A percentile compares a stretch with the other conserved stretches of the same genome.
Evolutionary conservation across 192 early-diverging fungal genomes (phyloP).

Genomic region (Backusella psychrophila): DNA sequence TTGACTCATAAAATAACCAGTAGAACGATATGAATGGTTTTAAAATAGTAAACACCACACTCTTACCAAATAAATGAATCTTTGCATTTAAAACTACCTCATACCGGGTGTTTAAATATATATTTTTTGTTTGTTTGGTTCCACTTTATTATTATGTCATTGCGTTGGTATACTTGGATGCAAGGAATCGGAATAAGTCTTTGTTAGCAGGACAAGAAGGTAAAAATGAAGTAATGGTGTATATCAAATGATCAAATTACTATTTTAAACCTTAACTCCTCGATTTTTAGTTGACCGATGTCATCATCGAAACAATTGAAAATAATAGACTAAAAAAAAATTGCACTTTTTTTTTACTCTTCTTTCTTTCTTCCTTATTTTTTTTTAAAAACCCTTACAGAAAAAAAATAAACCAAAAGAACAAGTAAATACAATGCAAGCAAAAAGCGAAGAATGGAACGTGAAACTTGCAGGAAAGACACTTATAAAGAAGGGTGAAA

Average conservation of each 20-base stretch:
- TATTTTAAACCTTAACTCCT: neutral
- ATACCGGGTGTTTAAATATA: no score
- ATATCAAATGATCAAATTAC: neutral
- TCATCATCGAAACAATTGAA: neutral
- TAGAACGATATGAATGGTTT: no score
- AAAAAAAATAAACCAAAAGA: neutral
- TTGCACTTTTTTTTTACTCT: neutral
- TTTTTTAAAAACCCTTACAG: neutral
- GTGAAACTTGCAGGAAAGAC: conserved; percentile 33
- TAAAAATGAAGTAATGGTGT: neutral
- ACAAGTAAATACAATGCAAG: neutral
- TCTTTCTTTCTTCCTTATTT: neutral
- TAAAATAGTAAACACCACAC: no score
- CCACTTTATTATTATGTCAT: no score
- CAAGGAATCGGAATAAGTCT: no score
- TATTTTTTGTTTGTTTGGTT: no score
- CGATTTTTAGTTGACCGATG: neutral
- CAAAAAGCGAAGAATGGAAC: conserved; percentile 15
- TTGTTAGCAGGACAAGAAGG: no score
- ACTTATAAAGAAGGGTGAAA: conserved; percentile 10
- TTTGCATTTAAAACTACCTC: no score
- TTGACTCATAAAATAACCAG: no score
- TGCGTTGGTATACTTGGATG: no score
- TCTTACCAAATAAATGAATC: no score
- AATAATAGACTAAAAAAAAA: neutral